phyloP scores from a whole-genome alignment of 352 stramenopile genomes.

The Pythium periplocum region DNA sequence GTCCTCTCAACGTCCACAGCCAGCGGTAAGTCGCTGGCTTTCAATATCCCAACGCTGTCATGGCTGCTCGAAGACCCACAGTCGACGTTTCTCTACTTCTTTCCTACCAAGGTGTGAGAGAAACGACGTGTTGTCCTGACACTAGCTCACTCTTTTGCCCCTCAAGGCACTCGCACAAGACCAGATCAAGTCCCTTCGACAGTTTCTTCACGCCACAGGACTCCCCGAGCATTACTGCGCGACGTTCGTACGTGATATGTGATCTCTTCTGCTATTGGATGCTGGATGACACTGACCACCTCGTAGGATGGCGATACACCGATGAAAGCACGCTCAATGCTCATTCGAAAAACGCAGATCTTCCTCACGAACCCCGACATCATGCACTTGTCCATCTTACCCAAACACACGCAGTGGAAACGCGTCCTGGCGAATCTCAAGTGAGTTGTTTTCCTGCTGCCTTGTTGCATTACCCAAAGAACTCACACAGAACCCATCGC shows the following conservation, averaged over 20 bases:
- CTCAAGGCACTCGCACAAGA: conserved; percentile 92
- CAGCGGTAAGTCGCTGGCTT: conserved; percentile 96
- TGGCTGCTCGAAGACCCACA: conserved; percentile 43
- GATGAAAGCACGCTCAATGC: conserved; percentile 80
- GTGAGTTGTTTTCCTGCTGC: conserved; percentile 35
- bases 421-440: conserved; percentile 86
- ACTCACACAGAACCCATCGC: no score
- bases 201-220: conserved; percentile 54
- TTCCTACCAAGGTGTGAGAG: conserved; percentile 91
- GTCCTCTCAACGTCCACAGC: conserved; percentile 95
- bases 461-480: background rate
- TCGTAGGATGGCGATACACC: conserved; percentile 93
- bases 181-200: conserved; percentile 89
- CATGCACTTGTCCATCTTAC: conserved; percentile 95
- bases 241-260: conserved; percentile 50
- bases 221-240: conserved; percentile 43
- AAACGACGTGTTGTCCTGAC: background rate
- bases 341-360: conserved; percentile 87
- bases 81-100: conserved; percentile 91
- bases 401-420: conserved; percentile 89
- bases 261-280: background rate
- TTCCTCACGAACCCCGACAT: conserved; percentile 99
- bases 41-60: conserved; percentile 92
- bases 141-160: no score
- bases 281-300: background rate